Evolutionary conservation across 2,329 filamentous ascomycete species (phyloP).

Genomic region (Neofusicoccum ribis): DNA sequence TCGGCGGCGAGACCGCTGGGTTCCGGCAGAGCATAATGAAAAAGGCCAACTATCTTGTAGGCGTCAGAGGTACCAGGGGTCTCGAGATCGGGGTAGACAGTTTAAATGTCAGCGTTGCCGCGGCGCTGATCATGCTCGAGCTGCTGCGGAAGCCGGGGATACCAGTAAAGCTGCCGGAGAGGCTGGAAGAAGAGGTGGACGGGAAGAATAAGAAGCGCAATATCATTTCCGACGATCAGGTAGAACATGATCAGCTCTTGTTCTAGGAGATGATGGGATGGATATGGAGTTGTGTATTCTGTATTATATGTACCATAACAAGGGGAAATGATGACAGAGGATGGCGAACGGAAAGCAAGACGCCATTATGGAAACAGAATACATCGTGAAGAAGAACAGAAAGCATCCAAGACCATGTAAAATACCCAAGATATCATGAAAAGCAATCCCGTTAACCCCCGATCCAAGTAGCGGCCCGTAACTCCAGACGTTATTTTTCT

Average conservation of each 20-base stretch:
- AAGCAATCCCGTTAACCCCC: no score
- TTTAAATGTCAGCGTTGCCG: conserved; percentile 89
- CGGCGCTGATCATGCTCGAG: conserved; percentile 70
- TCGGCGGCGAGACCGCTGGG: conserved; percentile 47
- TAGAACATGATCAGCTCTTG: not conserved
- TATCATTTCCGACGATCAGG: not conserved
- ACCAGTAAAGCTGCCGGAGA: not conserved
- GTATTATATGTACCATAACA: not conserved
- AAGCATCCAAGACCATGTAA: no score
- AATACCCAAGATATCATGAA: no score
- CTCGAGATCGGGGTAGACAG: conserved; percentile 70
- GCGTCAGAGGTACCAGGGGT: conserved; percentile 59
- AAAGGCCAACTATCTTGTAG: conserved; percentile 63
- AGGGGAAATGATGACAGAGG: not conserved
- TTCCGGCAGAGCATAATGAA: conserved; percentile 39
- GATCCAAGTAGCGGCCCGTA: no score
- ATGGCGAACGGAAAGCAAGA: no score
- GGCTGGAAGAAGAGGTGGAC: not conserved
- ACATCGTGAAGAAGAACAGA: no score
- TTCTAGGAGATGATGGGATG: not conserved
- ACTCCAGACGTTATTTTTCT: no score
- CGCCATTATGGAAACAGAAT: no score
- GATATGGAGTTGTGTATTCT: no score
- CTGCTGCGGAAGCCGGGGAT: conserved; percentile 52
- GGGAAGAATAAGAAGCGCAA: no score